Evolutionary conservation across 140 eudicot species (phyloP).

Genomic region (Ambrosia hybrid): DNA sequence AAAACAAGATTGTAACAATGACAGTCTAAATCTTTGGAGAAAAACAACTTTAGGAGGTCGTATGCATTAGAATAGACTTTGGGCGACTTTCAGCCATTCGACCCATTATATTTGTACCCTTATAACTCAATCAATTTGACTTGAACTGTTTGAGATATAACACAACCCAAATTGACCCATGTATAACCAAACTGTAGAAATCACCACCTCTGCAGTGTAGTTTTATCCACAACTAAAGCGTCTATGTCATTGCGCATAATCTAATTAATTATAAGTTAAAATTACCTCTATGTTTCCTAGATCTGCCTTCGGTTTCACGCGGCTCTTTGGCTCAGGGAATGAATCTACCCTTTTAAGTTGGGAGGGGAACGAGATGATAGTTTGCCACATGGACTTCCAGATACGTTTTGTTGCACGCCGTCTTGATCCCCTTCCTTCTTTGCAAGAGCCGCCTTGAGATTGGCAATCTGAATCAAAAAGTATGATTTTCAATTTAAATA

Average conservation of each 20-base stretch:
- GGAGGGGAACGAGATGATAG: constrained; percentile 57
- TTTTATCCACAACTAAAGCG: no score
- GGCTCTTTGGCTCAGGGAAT: constrained; percentile 36
- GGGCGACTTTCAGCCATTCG: background rate
- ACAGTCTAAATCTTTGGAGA: background rate
- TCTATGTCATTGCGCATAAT: background rate
- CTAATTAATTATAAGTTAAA: background rate
- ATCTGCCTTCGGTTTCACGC: constrained; percentile 70
- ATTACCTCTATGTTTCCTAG: constrained; percentile 78
- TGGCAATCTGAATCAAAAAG: constrained; percentile 62
- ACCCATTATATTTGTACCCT: background rate
- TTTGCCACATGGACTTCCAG: constrained; percentile 67
- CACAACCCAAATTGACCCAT: background rate
- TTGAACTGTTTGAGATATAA: background rate
- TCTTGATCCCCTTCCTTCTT: constrained; percentile 64
- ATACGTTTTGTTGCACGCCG: constrained; percentile 38
- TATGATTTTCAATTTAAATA: background rate
- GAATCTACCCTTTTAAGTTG: constrained; percentile 41
- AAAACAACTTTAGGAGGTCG: background rate
- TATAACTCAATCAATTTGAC: background rate
- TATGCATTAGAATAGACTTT: background rate
- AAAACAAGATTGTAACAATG: background rate
- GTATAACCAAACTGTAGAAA: background rate
- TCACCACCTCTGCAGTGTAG: no score
- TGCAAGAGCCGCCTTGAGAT: constrained; percentile 85